Base-by-base conservation (phyloP, 2,329 filamentous ascomycete genomes). In the Alternaria gansuensis region DNA sequence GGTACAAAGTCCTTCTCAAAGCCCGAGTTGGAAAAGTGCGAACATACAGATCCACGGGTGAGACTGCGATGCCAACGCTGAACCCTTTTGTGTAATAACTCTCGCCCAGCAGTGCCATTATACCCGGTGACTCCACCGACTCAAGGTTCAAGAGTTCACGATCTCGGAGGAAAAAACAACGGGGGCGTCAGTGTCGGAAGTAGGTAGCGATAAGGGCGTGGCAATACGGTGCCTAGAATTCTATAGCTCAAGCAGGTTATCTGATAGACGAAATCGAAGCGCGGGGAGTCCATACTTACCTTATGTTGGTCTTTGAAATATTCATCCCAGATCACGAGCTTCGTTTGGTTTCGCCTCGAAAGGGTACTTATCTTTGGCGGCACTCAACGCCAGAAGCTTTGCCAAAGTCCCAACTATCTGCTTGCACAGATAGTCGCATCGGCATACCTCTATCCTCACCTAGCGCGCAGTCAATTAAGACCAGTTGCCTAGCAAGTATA, bases 391-490 rank as follows among this genome's bases (percentile, higher is more conserved):
- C 48, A 39, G 26, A 51, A 51, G 48, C 48, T 51, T 29, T 41
- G 48, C 36, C 48, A 51, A 36, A 51, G 48, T 51, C 48, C 48
- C 36, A 39, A 40, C 48, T 21, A n/a, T 13, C 48, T 17, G 36
- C 34, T 51, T 21, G 48, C 28, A 29, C 28, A 51, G 34, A 51
- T 36, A 51, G 33, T 7, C 34, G 33, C 31, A 39, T 37, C 36
- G 33, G 33, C 28, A 28, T 26, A 31, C 48, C 48, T 26, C 37
- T 26, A 5, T 26, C 41, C 41, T 44, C 41, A 13, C 41, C 48
- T 28, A 28, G 48, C 48, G 48, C 50, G 29, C 50, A 44, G 50
- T 52, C 50, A 52, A 21, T 51, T 31, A 51, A 51, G 48, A 51
- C 48, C 48, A 51, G 48, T 51, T 51, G 48, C 48, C 41, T 29